Percentiles rank a stretch among this genome's conserved stretches.
These are phyloP conservation scores for Saccharomycopsis sp. DNA, from an alignment of 805 yeast species.

Conservation along the genomic window DNA sequence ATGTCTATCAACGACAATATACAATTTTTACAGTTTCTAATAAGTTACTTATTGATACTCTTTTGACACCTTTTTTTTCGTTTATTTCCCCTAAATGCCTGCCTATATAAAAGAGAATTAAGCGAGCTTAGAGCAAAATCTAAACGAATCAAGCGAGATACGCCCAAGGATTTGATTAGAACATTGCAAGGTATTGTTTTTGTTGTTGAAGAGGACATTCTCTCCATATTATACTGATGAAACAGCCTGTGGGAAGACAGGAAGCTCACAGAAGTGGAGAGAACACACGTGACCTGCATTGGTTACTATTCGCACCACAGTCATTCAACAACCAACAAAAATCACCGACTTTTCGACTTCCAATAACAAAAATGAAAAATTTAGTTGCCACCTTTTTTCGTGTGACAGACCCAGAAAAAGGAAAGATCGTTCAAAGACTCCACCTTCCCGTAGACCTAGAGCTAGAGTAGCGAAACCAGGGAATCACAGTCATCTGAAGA, in stretches of 20 bases:
- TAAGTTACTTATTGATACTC: background rate
- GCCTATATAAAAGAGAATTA: too few species aligned
- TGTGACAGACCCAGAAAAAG: background rate
- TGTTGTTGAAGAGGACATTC: too few species aligned
- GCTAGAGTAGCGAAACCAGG: background rate
- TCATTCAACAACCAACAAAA: background rate
- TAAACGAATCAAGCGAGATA: too few species aligned
- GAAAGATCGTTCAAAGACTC: too few species aligned
- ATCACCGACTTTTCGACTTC: background rate
- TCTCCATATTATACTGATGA: too few species aligned
- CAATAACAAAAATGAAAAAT: background rate
- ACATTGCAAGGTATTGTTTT: too few species aligned
- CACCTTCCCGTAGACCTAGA: background rate
- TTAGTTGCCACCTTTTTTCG: background rate
- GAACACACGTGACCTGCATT: background rate
- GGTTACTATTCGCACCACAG: background rate
- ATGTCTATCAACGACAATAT: too few species aligned
- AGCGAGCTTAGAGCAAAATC: too few species aligned
- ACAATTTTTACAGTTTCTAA: too few species aligned
- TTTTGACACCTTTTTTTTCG: background rate
- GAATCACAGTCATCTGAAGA: background rate
- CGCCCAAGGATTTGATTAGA: too few species aligned
- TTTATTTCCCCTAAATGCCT: too few species aligned
- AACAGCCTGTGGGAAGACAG: too few species aligned
- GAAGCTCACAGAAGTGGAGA: background rate